Conservation (phyloP, 192 early-diverging fungal species). For the Coemansia sp. region DNA sequence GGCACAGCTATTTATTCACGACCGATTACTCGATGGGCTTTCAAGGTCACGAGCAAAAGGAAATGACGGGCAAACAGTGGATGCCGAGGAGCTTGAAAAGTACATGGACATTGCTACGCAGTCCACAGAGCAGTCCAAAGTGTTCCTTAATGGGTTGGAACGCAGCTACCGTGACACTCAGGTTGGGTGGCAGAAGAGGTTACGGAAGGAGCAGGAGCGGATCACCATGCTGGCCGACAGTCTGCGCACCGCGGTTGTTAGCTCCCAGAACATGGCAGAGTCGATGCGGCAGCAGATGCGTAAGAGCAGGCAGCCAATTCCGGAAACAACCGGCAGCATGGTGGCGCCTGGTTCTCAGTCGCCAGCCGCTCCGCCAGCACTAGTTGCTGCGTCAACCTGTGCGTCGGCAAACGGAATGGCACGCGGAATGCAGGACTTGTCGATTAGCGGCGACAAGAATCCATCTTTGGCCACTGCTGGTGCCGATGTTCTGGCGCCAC, state of each 20-base stretch:
- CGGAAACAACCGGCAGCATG: not conserved
- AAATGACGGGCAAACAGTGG: constrained; percentile 16
- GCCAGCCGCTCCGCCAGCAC: constrained; percentile 10
- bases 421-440: not conserved
- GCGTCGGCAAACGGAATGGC: constrained; percentile 22
- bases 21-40: constrained; percentile 58
- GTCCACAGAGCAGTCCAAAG: constrained; percentile 32
- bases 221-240: constrained; percentile 56
- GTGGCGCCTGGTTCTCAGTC: not conserved
- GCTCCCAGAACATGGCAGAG: constrained; percentile 41
- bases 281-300: constrained; percentile 20
- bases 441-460: not conserved
- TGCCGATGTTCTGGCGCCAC: not conserved
- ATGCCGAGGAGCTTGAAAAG: constrained; percentile 22
- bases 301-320: constrained; percentile 10
- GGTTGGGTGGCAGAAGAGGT: constrained; percentile 29
- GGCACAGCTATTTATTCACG: constrained; percentile 63
- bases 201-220: constrained; percentile 52
- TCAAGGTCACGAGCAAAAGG: constrained; percentile 18
- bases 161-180: constrained; percentile 29
- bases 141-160: constrained; percentile 26
- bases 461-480: not conserved
- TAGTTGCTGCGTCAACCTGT: constrained; percentile 19
- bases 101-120: constrained; percentile 35
- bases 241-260: constrained; percentile 48